Evolutionary conservation across 768 basidiomycete species (phyloP).

Genomic region (Ramaria sp.): DNA sequence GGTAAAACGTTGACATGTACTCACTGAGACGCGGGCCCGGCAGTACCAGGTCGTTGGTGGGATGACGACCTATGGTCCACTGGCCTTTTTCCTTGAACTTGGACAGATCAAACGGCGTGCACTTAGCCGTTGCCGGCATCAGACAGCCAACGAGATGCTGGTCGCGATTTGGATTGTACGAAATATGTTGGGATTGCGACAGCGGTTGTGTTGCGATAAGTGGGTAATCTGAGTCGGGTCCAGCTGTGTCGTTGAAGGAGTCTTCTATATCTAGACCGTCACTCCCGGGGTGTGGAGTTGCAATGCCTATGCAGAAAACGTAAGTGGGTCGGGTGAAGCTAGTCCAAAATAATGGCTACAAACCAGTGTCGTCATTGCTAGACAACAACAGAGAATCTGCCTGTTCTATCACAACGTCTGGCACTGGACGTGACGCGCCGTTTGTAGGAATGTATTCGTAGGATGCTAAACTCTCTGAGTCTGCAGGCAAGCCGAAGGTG

Average conservation of each 20-base stretch:
- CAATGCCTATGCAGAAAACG: not conserved
- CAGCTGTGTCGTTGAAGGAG: not conserved
- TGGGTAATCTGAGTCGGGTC: not conserved
- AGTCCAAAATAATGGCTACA: not conserved
- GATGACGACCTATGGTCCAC: conserved; percentile 47
- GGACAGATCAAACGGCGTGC: conserved; percentile 39
- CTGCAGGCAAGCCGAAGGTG: not conserved
- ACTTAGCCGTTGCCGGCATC: not conserved
- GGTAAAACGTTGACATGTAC: conserved; percentile 13
- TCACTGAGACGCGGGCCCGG: conserved; percentile 67
- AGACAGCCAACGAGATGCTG: not conserved
- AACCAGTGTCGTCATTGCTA: not conserved
- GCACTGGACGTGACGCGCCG: not conserved
- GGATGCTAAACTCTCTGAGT: not conserved
- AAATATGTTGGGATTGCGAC: not conserved
- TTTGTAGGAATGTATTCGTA: not conserved
- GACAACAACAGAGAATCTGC: not conserved
- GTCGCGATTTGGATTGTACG: not conserved
- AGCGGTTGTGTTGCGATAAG: not conserved
- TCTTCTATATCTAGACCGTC: not conserved
- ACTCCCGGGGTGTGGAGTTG: not conserved
- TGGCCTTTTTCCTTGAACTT: conserved; percentile 30
- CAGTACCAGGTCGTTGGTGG: conserved; percentile 42
- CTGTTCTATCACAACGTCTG: not conserved
- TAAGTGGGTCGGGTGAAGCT: not conserved